Evolutionary conservation across 208 protist genomes (phyloP), one percentile per base, ranked within the genome.

Genomic region (Crithidia brevicula): DNA sequence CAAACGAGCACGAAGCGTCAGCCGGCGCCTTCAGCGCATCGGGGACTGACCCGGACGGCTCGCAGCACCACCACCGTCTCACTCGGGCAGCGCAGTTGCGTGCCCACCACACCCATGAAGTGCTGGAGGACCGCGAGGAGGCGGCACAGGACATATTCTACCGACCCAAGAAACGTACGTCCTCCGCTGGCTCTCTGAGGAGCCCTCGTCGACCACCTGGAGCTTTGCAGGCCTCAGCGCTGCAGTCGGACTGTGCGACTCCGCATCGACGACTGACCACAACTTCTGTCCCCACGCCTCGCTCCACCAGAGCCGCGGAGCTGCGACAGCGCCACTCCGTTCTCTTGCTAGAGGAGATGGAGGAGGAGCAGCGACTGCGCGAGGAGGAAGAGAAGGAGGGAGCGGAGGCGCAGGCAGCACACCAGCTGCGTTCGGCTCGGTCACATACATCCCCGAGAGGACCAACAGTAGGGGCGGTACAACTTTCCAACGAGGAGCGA

Each of bases 221-320:
- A 4, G 54, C 27, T 10, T 47, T 36, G 2, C n/a, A 4, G 30
- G 22, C 2, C 40, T 64, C 58, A 5, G 45, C 58, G 31, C 43
- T 18, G 20, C 28, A 8, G 16, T 45, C 22, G 20, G 15, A 6
- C 4, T 15, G 18, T 20, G 23, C 31, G n/a, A 67, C 46, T 10
- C 47, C 67, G 38, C 40, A 30, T 15, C 57, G 49, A 4, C 46
- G 10, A n/a, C 42, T 18, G 25, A 43, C 20, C 25, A 20, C 43
- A 16, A 28, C 43, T 7, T 40, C 28, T 10, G 25, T 10, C n/a
- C 16, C 7, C 30, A 45, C 57, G 28, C 56, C 58, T 10, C 67
- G 67, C 7, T 67, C 61, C 10, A 81, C 67, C 3, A 81, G 68
- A 56, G 74, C 74, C 13, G 57, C 63, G 3, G 46, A 66, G 15